Conservation (phyloP, 176 grass and related monocot genomes). For the Secale cereale region DNA sequence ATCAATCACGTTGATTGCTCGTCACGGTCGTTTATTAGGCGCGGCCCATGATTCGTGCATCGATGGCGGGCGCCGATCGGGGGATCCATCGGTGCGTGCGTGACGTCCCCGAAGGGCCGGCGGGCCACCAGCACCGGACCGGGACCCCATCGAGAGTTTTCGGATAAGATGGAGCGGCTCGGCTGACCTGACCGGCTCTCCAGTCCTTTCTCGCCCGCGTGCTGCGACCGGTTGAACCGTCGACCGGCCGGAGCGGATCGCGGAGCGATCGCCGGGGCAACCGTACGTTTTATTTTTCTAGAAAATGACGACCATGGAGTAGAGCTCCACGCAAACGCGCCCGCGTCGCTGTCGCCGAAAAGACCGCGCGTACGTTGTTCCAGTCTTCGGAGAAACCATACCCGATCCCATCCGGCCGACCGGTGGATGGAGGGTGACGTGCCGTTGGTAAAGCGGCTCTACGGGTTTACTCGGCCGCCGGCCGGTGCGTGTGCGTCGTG, state of each 20-base stretch:
- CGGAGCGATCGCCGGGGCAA: neutral
- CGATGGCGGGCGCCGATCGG: neutral
- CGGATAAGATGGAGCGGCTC: constrained; percentile 29
- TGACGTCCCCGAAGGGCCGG: neutral
- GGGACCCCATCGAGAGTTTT: neutral
- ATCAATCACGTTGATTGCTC: neutral
- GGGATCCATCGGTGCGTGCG: neutral
- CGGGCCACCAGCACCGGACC: neutral
- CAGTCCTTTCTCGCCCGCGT: neutral
- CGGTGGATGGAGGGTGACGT: neutral
- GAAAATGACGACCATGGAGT: neutral
- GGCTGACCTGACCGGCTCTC: constrained; percentile 11
- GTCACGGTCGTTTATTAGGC: neutral
- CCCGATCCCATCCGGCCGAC: neutral
- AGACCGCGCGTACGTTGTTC: neutral
- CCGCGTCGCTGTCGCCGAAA: constrained; percentile 19
- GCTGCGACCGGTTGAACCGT: constrained; percentile 11
- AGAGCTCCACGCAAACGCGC: constrained; percentile 13
- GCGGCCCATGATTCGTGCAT: neutral
- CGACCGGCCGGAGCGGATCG: constrained; percentile 37
- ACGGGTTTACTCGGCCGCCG: neutral
- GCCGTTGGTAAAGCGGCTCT: neutral
- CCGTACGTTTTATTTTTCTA: neutral
- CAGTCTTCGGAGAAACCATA: neutral
- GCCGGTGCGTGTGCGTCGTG: neutral